Base-by-base conservation (phyloP, 768 basidiomycete genomes). In the Mycena olivaceomarginata region DNA sequence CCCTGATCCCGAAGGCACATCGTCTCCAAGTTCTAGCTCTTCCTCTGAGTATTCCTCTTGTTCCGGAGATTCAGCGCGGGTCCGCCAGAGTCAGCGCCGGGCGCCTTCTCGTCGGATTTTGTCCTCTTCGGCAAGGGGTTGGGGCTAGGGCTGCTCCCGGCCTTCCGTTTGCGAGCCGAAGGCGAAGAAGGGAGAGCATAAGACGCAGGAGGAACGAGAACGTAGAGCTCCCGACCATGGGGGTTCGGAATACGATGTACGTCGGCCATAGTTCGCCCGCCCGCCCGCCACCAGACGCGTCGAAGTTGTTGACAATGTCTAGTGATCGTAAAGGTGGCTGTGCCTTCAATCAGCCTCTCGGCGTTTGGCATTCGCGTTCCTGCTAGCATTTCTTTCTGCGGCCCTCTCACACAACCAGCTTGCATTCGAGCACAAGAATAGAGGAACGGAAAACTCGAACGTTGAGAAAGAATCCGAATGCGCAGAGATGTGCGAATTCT, bases 401-500 rank as follows among this genome's bases (percentile, higher is more conserved):
- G 22, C 25, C 45, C 71, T 40, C 62, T 15, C 43, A 15, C 11
- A 45, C 43, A 31, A 31, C 31, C 31, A 31, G 31, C 15, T 15
- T 51, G 48, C 5, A 1, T 51, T 51, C 57, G 67, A 59, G 31
- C 31, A 31, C 31, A 31, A 31, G 31, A 31, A 31, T 31, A 31
- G 31, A 31, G 31, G 31, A 31, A 31, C 31, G 2, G 31, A 31
- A 31, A 31, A 31, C 31, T 4, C 31, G 31, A 4, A 31, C 31
- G 31, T 31, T 31, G 31, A 2, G 31, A 31, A 31, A 31, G 31
- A 31, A 31, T 31, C 31, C 31, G 67, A 12, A 97, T 97, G 95
- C 90, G 97, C 83, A 91, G 96, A 85, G 97, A 98, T 93, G 96
- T 98, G 66, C 93, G 97, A 80, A 97, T 98, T 82, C 91, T 98